Evolutionary conservation across 805 yeast species (phyloP), one percentile per base, ranked within the genome.

Genomic region (Candida nonsorbophila): DNA sequence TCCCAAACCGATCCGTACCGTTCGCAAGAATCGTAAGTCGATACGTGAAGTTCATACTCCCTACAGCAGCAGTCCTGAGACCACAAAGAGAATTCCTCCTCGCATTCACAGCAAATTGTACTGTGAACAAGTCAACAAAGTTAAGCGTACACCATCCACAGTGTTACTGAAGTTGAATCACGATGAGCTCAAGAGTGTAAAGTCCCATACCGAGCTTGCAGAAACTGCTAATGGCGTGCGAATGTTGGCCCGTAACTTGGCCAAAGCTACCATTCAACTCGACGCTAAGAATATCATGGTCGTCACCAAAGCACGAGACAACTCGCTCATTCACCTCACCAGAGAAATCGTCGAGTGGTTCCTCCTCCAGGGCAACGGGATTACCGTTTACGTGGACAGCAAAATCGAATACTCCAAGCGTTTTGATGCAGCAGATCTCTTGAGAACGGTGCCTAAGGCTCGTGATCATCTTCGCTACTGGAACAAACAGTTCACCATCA

Each of bases 301-400:
- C 9, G 87, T 87, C 12, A 86, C 95, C n/a, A 86, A 86, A 53
- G 92, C 94, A 1, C 68, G 94, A 31, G 96, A 87, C 50, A 79
- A 82, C 42, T 77, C 86, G 5, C 58, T 87, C 29, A 76, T 83
- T 5, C 78, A 74, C 45, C 59, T 85, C 25, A 84, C 95, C 0
- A 66, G 90, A 33, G 92, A 84, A 45, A 62, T 87, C 40, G 79
- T 85, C 1, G 85, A 77, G 44, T 87, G 92, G 90, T 53, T 86
- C 16, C 51, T 86, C 21, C 40, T 55, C 10, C 41, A 57, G 14
- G 51, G 55, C 17, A 45, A 46, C 20, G 62, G 54, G 26, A 58
- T 64, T 24, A 47, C 51, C 1, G 79, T 88, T 1, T 84, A 78
- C 49, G 94, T 90, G 7, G 96, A 90, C 48, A 62, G 71, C 31